Evolutionary conservation across 352 stramenopile species (phyloP).

Genomic region (Globisporangium splendens): DNA sequence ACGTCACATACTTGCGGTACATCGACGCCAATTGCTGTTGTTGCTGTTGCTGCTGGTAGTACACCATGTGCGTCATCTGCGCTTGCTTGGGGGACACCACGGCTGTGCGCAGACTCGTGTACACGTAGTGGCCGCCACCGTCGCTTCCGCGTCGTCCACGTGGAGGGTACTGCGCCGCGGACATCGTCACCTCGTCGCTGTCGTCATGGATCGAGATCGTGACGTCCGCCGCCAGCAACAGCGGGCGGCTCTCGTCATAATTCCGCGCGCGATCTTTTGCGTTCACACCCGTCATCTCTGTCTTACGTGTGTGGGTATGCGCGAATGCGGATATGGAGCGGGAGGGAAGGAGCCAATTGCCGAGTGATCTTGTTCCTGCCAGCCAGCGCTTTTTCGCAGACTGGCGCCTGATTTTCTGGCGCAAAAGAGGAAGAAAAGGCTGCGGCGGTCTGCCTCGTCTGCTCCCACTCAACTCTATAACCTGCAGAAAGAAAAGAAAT

Average conservation of each 20-base stretch:
- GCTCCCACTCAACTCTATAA: no score
- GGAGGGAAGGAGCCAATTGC: no score
- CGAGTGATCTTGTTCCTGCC: no score
- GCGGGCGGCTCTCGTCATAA: conserved; percentile 2
- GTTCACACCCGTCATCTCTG: background rate
- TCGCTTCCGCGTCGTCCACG: background rate
- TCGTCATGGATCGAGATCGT: conserved; percentile 11
- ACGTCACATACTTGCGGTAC: conserved; percentile 26
- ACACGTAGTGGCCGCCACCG: background rate
- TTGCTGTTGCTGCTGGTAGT: conserved; percentile 3
- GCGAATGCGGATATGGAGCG: background rate
- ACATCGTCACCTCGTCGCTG: background rate
- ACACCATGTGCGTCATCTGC: background rate
- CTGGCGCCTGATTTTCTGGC: no score
- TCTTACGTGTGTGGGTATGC: background rate
- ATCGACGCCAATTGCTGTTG: conserved; percentile 4
- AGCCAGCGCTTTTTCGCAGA: no score
- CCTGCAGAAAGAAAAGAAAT: no score
- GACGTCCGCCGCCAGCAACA: conserved; percentile 9
- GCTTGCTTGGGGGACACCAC: conserved; percentile 3
- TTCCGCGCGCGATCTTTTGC: conserved; percentile 5
- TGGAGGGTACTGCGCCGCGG: background rate
- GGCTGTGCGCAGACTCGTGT: conserved; percentile 7
- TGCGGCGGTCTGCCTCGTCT: no score
- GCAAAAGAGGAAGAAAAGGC: no score